Percentiles rank a stretch among this genome's conserved stretches.
Conservation (phyloP, 148 eudicot species). For the Rhododendron simsii region DNA sequence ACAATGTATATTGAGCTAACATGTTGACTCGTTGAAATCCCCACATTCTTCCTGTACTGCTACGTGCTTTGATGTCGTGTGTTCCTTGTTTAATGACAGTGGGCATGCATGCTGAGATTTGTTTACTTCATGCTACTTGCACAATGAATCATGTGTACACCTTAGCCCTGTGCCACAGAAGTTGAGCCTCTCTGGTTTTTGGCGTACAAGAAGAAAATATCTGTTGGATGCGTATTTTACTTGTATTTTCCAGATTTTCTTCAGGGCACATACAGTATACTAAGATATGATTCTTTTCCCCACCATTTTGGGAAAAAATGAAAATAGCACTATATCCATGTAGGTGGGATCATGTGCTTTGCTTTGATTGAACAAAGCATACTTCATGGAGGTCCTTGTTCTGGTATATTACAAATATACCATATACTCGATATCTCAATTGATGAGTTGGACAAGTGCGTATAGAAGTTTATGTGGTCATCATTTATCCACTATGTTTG, state of each 20-base stretch:
- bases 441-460: background rate
- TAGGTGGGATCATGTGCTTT: background rate
- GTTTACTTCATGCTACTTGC: slow-evolving; percentile 1
- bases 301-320: background rate
- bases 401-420: background rate
- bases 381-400: slow-evolving; percentile 1
- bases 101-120: background rate
- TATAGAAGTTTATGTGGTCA: background rate
- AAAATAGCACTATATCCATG: background rate
- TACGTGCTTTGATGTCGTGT: background rate
- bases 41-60: background rate
- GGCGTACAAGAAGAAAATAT: background rate
- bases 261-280: background rate
- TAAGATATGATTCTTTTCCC: background rate
- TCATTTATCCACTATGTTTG: background rate
- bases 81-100: background rate
- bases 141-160: background rate
- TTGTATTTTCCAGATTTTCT: background rate
- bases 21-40: background rate
- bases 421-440: background rate
- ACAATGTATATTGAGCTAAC: background rate
- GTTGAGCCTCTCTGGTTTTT: background rate
- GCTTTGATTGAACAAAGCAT: background rate
- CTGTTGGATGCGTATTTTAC: background rate
- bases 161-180: background rate